Evolutionary conservation across 2,329 filamentous ascomycete genomes (phyloP).

Genomic region (Magnaporthales sp.): DNA sequence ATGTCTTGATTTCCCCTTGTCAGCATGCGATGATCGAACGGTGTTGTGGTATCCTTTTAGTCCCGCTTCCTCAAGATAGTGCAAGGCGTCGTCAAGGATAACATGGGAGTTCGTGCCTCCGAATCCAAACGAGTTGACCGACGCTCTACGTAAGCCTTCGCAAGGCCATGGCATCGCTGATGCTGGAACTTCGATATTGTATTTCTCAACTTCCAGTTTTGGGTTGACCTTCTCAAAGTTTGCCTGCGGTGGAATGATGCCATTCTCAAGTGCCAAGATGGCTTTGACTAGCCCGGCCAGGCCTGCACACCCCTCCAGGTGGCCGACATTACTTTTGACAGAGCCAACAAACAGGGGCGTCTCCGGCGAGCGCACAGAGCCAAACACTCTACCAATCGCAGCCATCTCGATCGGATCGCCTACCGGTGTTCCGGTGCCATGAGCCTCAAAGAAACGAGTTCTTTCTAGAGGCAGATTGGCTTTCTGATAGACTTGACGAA

Average conservation of each 20-base stretch:
- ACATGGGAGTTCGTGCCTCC: constrained; percentile 21
- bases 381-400: constrained; percentile 20
- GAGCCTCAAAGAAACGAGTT: constrained; percentile 21
- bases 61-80: constrained; percentile 8
- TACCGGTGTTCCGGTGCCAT: constrained; percentile 31
- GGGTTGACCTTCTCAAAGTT: constrained; percentile 16
- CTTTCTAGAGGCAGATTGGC: constrained; percentile 14
- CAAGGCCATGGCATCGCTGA: constrained; percentile 16
- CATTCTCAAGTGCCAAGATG: constrained; percentile 15
- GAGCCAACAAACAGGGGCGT: constrained; percentile 15
- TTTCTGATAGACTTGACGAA: constrained; percentile 21
- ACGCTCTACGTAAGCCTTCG: constrained; percentile 11
- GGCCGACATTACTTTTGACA: constrained; percentile 18
- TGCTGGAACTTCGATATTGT: constrained; percentile 13
- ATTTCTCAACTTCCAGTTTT: neutral
- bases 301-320: constrained; percentile 19
- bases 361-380: neutral
- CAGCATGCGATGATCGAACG: neutral
- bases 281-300: constrained; percentile 19
- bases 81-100: constrained; percentile 16
- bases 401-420: constrained; percentile 29
- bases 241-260: constrained; percentile 16
- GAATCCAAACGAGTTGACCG: constrained; percentile 20
- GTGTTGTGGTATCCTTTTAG: constrained; percentile 5
- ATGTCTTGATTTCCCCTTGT: neutral